Percentiles rank a stretch among this genome's conserved stretches.
These are phyloP conservation scores for Lachnellula hyalina DNA, from an alignment of 2,329 filamentous ascomycete species.

Conservation along the genomic window DNA sequence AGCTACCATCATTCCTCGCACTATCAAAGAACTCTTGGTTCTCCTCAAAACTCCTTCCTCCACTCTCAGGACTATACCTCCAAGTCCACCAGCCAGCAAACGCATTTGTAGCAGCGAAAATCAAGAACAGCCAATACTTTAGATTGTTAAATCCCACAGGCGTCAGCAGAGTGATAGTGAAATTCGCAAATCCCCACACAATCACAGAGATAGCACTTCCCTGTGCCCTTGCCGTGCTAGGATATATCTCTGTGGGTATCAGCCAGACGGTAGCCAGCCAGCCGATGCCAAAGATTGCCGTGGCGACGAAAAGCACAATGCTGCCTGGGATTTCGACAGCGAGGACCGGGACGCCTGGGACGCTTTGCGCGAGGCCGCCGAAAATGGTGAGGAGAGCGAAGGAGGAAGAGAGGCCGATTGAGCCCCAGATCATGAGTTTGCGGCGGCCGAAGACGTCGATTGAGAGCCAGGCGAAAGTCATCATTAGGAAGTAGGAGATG, in stretches of 20 bases:
- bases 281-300: slow-evolving; percentile 54
- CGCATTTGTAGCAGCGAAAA: slow-evolving; percentile 48
- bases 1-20: slow-evolving; percentile 45
- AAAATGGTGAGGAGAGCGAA: slow-evolving; percentile 49
- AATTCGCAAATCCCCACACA: slow-evolving; percentile 51
- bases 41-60: slow-evolving; percentile 49
- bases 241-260: slow-evolving; percentile 57
- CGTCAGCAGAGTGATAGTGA: slow-evolving; percentile 48
- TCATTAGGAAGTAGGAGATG: slow-evolving; percentile 53
- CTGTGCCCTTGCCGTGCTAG: slow-evolving; percentile 54
- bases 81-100: slow-evolving; percentile 46
- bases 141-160: slow-evolving; percentile 58
- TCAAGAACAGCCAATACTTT: slow-evolving; percentile 51
- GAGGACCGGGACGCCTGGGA: slow-evolving; percentile 36
- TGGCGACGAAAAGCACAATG: slow-evolving; percentile 50
- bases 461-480: slow-evolving; percentile 56
- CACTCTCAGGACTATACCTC: slow-evolving; percentile 53
- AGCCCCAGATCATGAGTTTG: slow-evolving; percentile 48
- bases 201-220: slow-evolving; percentile 60
- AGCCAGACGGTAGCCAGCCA: slow-evolving; percentile 57
- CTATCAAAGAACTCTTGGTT: slow-evolving; percentile 42
- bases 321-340: slow-evolving; percentile 46
- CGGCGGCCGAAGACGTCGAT: slow-evolving; percentile 52
- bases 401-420: slow-evolving; percentile 40
- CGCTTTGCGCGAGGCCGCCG: slow-evolving; percentile 42